phyloP scores from a whole-genome alignment of 2,329 filamentous ascomycete genomes.

The Cladosporium sp. region DNA sequence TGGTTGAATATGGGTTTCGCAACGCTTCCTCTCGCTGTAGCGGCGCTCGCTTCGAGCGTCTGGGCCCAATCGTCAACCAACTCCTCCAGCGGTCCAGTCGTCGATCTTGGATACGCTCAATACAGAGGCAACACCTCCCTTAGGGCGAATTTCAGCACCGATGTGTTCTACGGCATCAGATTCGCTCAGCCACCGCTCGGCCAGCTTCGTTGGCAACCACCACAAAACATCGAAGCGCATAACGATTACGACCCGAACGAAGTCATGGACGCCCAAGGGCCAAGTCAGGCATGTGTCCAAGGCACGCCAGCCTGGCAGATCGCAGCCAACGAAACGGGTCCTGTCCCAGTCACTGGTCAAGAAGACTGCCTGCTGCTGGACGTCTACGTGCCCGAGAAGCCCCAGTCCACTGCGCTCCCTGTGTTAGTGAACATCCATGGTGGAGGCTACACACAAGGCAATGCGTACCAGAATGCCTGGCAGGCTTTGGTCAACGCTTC shows the following conservation, averaged over 20 bases:
- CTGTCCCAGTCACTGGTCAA: neutral
- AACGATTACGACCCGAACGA: conserved; percentile 18
- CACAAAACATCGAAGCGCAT: conserved; percentile 24
- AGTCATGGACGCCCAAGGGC: conserved; percentile 23
- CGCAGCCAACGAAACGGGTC: neutral
- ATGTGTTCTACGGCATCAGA: conserved; percentile 19
- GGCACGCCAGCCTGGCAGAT: conserved; percentile 6
- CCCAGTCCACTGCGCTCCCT: conserved; percentile 24
- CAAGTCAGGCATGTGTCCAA: conserved; percentile 5
- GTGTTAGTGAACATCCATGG: conserved; percentile 34
- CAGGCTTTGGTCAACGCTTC: conserved; percentile 29
- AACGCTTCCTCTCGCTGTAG: neutral
- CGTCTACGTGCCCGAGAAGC: conserved; percentile 35
- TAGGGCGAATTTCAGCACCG: conserved; percentile 5
- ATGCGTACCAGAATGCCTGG: neutral
- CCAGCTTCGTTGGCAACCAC: conserved; percentile 29
- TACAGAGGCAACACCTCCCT: conserved; percentile 8
- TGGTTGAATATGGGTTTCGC: neutral
- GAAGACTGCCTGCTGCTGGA: conserved; percentile 42
- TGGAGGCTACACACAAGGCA: conserved; percentile 33
- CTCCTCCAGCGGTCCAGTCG: conserved; percentile 1
- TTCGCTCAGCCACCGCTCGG: conserved; percentile 29
- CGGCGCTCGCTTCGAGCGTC: neutral
- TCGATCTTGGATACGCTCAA: conserved; percentile 8
- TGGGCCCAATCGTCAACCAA: conserved; percentile 3